Base-by-base conservation (phyloP, 768 basidiomycete species). In the Hemileccinum rubropunctum region DNA sequence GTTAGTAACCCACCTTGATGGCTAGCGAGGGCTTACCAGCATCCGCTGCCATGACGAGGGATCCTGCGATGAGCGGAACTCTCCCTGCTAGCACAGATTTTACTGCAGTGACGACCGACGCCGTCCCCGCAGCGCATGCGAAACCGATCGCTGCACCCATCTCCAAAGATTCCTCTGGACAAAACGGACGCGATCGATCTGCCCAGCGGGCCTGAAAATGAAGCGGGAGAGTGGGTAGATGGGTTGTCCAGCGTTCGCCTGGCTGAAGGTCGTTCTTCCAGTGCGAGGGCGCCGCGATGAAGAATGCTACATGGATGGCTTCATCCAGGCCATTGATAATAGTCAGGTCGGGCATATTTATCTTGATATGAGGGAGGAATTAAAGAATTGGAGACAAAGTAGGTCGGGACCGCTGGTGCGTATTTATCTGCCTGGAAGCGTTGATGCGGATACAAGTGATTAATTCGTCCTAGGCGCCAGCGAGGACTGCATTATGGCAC, bases 271-370 rank as follows among this genome's bases (percentile, higher is more conserved):
- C 17, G 8, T 62, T 64, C 28, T 51, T 61, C 55, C 55, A 56
- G 17, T 42, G 36, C 2, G 45, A 40, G 1, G 55, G 55, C 4
- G 52, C 55, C 2, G 20, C 33, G n/a, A 64, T 30, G 30, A 51
- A 63, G 36, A 64, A 62, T 0, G 61, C 53, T 0, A 62, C 38
- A 2, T 64, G 61, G 27, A 62, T 53, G 8, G 52, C 20, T 41
- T 62, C 52, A 5, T 54, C 47, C 8, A 62, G 52, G 27, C 60
- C 26, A 15, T 62, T 63, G 28, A 52, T 36, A 8, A 62, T 50
- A 7, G 60, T 60, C 3, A 61, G 42, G 26, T 61, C 50, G 0
- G 59, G 59, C 59, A 60, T 58, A 2, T 17, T 20, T 41, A 4
- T 14, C n/a, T 30, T 30, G n/a, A 17, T 36, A 36, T 18, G 36